Conservation (phyloP, 257 asterid genomes). For the Primulina tabacum region DNA sequence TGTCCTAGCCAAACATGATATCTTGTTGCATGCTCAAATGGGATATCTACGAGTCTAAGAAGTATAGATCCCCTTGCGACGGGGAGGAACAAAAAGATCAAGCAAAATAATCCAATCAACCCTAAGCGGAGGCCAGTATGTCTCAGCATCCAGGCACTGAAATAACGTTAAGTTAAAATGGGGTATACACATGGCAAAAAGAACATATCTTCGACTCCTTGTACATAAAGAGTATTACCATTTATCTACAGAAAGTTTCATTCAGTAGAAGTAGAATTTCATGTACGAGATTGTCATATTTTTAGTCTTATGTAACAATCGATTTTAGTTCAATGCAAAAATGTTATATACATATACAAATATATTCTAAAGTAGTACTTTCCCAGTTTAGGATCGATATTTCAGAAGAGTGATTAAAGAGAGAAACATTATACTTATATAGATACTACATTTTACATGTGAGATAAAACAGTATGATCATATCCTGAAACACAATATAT, state of each 20-base stretch:
- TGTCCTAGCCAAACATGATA: conserved; percentile 97
- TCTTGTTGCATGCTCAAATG: conserved; percentile 82
- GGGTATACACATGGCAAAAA: neutral
- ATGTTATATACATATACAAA: no score
- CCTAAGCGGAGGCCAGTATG: conserved; percentile 70
- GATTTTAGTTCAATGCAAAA: no score
- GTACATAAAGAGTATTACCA: neutral
- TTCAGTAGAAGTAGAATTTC: neutral
- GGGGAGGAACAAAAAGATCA: conserved; percentile 65
- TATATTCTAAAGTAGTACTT: no score
- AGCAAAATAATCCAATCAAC: conserved; percentile 64
- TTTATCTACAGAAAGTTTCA: neutral
- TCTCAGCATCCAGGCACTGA: conserved; percentile 51
- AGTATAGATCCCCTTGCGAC: conserved; percentile 77
- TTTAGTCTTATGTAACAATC: no score
- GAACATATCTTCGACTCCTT: neutral
- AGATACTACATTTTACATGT: no score
- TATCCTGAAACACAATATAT: no score
- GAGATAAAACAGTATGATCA: no score
- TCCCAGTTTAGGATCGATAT: no score
- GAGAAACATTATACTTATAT: no score
- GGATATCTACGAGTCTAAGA: conserved; percentile 68
- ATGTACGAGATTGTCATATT: no score
- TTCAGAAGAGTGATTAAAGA: no score
- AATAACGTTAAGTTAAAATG: conserved; percentile 16